Conservation (phyloP, 1,139 yeast species). For the Keqinozyma sinolaborantium region DNA sequence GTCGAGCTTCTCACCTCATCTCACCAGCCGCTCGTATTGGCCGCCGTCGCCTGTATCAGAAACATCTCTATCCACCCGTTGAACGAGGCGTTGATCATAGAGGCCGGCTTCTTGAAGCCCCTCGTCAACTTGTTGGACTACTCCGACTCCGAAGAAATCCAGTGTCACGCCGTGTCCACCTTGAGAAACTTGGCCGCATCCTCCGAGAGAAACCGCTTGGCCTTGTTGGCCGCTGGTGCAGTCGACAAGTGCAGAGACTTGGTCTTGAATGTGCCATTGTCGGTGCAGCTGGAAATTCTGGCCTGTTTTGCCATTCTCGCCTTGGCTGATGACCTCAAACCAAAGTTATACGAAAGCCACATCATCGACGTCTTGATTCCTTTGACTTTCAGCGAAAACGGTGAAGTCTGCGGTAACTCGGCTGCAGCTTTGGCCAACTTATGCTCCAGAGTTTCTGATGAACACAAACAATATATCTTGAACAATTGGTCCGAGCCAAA, state of each 20-base stretch:
- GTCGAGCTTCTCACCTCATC: slow-evolving; percentile 83
- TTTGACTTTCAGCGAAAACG: slow-evolving; percentile 79
- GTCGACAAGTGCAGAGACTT: slow-evolving; percentile 89
- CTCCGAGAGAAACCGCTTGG: slow-evolving; percentile 87
- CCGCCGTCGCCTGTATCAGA: slow-evolving; percentile 97
- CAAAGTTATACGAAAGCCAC: slow-evolving; percentile 77
- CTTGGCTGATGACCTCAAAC: slow-evolving; percentile 90
- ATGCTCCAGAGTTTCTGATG: slow-evolving; percentile 79
- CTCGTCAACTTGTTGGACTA: slow-evolving; percentile 81
- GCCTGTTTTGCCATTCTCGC: slow-evolving; percentile 98
- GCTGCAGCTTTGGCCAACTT: slow-evolving; percentile 97
- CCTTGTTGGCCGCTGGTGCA: slow-evolving; percentile 92
- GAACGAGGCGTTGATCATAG: slow-evolving; percentile 92
- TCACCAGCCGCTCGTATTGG: slow-evolving; percentile 88
- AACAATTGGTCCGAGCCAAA: slow-evolving; percentile 77
- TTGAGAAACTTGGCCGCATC: slow-evolving; percentile 94
- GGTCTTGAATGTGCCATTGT: slow-evolving; percentile 78
- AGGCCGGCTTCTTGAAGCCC: slow-evolving; percentile 92
- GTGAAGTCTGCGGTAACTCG: slow-evolving; percentile 96
- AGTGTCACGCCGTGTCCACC: slow-evolving; percentile 96
- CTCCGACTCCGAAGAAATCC: slow-evolving; percentile 90
- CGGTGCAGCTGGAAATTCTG: slow-evolving; percentile 92
- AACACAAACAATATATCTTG: slow-evolving; percentile 72
- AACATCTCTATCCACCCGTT: slow-evolving; percentile 95
- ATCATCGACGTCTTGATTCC: slow-evolving; percentile 89